Base-by-base conservation (phyloP, 768 basidiomycete genomes). In the Lactifluus pinguis region DNA sequence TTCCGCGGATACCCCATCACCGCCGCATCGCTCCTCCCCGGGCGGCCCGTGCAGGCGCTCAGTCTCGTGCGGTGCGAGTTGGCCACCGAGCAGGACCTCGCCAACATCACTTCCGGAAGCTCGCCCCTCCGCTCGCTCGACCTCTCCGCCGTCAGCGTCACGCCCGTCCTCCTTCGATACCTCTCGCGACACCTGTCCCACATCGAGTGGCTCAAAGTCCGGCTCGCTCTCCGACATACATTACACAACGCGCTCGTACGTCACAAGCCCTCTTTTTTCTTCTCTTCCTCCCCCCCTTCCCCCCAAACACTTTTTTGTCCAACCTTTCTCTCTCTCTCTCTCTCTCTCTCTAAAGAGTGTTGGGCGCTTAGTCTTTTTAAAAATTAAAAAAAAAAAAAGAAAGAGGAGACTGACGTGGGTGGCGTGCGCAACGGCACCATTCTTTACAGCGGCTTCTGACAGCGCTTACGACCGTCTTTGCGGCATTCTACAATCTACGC, bases 171-270 rank as follows among this genome's bases (percentile, higher is more conserved):
- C 45, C 74, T 86, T 55, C 77, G 81, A 58, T 80, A 80, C 68
- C 71, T 85, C 67, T 80, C 84, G 49, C 73, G 71, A 17, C 75
- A 79, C 68, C 74, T 86, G 51, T 72, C 76, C 51, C 73, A 74
- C 51, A 69, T 87, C 48, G 77, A 82, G 68, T 73, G 70, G 45
- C 74, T 86, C 67, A 77, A 77, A 59, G 75, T 86, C 44, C 76
- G 76, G 65, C 79, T 85, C 49, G 83, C 85, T 19, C 73, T 86
- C 38, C 74, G 84, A 41, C 84, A 86, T 67, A 85, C 84, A 8
- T 75, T 86, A 32, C 84, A 85, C 65, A 83, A 80, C 67, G 76
- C 83, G 25, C 75, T 85, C 25, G 25, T 25, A 25, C 25, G 25
- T 25, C 25, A 25, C 25, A 25, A 25, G 25, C 25, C 25, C 50